phyloP scores from a whole-genome alignment of 257 asterid genomes.

The Salvia hispanica region DNA sequence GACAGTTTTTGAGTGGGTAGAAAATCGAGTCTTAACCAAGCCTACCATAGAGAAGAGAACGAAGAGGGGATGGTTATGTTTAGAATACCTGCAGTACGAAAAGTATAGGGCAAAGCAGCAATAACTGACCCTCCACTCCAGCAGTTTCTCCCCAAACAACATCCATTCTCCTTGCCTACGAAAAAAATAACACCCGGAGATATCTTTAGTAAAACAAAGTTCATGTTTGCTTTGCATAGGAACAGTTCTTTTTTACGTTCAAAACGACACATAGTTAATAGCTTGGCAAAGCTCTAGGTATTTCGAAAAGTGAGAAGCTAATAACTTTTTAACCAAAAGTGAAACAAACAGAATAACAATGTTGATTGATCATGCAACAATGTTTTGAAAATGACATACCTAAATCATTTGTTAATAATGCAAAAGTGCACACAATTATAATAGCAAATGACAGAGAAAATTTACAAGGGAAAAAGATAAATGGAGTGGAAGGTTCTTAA shows the following conservation, averaged over 20 bases:
- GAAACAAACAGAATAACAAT: not conserved
- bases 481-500: not conserved
- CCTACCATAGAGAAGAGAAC: not conserved
- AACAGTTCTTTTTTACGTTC: not conserved
- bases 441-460: not conserved
- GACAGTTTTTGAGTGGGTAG: not conserved
- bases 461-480: not conserved
- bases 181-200: conserved; percentile 5
- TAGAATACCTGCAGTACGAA: conserved; percentile 74
- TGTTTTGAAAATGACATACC: conserved; percentile 25
- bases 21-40: not conserved
- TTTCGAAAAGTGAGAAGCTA: not conserved
- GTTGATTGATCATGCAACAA: conserved; percentile 7
- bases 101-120: conserved; percentile 70
- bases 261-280: not conserved
- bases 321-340: conserved; percentile 21
- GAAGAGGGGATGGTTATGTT: not conserved
- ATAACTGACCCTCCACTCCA: conserved; percentile 92
- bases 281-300: conserved; percentile 17
- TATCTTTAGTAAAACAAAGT: not conserved
- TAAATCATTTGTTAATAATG: conserved; percentile 4
- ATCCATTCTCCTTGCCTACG: conserved; percentile 96
- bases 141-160: conserved; percentile 99
- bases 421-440: conserved; percentile 11
- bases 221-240: conserved; percentile 1